Conservation (phyloP, 2,329 filamentous ascomycete species). For the Clarireedia homoeocarpa region DNA sequence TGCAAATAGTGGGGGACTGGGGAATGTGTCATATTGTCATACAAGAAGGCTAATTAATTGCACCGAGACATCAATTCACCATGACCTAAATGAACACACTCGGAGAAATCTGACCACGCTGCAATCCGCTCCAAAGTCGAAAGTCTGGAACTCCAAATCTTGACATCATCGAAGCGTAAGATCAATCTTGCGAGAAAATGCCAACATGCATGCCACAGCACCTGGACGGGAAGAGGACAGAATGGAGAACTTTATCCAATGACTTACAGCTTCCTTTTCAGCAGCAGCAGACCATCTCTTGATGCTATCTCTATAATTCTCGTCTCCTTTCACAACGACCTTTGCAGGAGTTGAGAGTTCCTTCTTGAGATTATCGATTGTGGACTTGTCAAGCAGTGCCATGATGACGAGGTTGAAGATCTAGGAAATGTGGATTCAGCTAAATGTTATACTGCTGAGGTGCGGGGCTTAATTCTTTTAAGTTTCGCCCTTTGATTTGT, state of each 20-base stretch:
- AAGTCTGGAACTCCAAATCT: no score
- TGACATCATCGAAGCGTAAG: no score
- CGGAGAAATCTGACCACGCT: no score
- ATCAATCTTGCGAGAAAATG: neutral
- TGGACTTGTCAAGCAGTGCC: neutral
- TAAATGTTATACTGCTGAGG: no score
- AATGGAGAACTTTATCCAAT: neutral
- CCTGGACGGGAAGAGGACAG: neutral
- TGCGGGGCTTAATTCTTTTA: no score
- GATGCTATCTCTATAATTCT: slow-evolving; percentile 15
- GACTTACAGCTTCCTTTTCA: slow-evolving; percentile 18
- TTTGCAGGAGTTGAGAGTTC: slow-evolving; percentile 4
- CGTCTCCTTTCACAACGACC: slow-evolving; percentile 12
- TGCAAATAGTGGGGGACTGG: neutral
- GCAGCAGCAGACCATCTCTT: slow-evolving; percentile 19
- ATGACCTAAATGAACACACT: no score
- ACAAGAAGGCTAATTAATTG: no score
- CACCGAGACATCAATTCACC: no score
- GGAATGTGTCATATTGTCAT: no score
- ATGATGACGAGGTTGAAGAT: neutral
- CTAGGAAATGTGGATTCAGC: neutral
- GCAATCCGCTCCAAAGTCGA: no score
- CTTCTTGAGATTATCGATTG: slow-evolving; percentile 2
- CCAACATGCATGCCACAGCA: neutral
- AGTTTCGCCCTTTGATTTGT: no score